phyloP scores from a whole-genome alignment of 2,329 filamentous ascomycete genomes.

The Scedosporium minutisporum region DNA sequence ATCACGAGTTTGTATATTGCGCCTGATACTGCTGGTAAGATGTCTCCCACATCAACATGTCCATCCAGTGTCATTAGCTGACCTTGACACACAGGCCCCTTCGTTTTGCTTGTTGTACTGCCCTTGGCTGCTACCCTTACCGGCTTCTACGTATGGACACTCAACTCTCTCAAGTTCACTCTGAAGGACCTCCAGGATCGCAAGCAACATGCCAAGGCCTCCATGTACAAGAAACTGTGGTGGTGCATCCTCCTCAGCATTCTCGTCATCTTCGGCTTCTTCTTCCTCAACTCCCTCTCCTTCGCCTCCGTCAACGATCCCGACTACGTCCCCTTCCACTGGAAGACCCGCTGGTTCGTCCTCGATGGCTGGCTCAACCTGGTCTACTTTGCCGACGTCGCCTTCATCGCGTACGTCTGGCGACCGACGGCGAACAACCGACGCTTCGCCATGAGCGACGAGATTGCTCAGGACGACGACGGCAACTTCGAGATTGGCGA shows the following conservation, averaged over 20 bases:
- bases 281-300: slow-evolving; percentile 95
- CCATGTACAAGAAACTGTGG: slow-evolving; percentile 98
- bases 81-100: slow-evolving; percentile 47
- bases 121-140: slow-evolving; percentile 87
- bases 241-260: slow-evolving; percentile 93
- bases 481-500: slow-evolving; percentile 91
- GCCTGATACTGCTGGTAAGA: slow-evolving; percentile 67
- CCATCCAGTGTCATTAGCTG: slow-evolving; percentile 7
- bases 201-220: slow-evolving; percentile 84
- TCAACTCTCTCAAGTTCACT: slow-evolving; percentile 88
- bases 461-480: slow-evolving; percentile 96
- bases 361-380: slow-evolving; percentile 96
- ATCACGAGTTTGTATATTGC: slow-evolving; percentile 82
- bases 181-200: slow-evolving; percentile 94
- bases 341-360: slow-evolving; percentile 96
- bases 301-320: slow-evolving; percentile 79
- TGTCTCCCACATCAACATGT: background rate
- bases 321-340: slow-evolving; percentile 91
- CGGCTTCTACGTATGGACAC: slow-evolving; percentile 96
- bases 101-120: slow-evolving; percentile 86
- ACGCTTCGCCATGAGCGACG: slow-evolving; percentile 96
- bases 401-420: slow-evolving; percentile 92
- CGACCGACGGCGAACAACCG: slow-evolving; percentile 92
- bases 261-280: slow-evolving; percentile 92
- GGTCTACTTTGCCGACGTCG: slow-evolving; percentile 89